A percentile compares a stretch with the other conserved stretches of the same genome.
phyloP scores from a whole-genome alignment of 306 rosid genomes.

The Malus sieversii region DNA sequence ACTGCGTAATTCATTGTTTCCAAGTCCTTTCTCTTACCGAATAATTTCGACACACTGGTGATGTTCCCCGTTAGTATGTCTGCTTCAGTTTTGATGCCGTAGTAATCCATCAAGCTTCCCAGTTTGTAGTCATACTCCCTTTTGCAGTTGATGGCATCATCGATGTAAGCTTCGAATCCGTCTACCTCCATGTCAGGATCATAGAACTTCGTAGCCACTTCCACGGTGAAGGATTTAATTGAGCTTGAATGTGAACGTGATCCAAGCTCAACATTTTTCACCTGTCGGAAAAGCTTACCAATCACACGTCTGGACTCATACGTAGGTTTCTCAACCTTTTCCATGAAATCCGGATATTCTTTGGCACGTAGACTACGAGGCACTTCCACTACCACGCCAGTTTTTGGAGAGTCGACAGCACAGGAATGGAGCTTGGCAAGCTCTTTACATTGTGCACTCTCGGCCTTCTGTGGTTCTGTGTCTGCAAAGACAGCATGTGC shows the following conservation, averaged over 20 bases:
- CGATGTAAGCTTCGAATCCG: conserved; percentile 54
- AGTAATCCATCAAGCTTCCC: conserved; percentile 55
- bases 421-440: conserved; percentile 29
- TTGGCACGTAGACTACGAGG: conserved; percentile 1
- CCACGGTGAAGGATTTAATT: conserved; percentile 16
- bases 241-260: not conserved
- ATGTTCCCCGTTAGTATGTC: conserved; percentile 58
- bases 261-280: conserved; percentile 7
- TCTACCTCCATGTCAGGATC: conserved; percentile 46
- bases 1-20: conserved; percentile 46
- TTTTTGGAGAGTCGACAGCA: conserved; percentile 41
- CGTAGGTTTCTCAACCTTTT: conserved; percentile 12
- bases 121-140: conserved; percentile 47
- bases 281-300: conserved; percentile 34
- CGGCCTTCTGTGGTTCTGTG: conserved; percentile 10
- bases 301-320: conserved; percentile 26
- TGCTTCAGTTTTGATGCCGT: conserved; percentile 59
- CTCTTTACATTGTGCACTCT: conserved; percentile 12
- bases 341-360: conserved; percentile 42
- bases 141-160: conserved; percentile 49
- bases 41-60: conserved; percentile 37
- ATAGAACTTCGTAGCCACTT: conserved; percentile 15
- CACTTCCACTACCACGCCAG: conserved; percentile 25
- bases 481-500: conserved; percentile 39
- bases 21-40: conserved; percentile 35